These are phyloP conservation scores for Aureobasidium zeae DNA, from an alignment of 2,329 filamentous ascomycete genomes.

Conservation along the genomic window DNA sequence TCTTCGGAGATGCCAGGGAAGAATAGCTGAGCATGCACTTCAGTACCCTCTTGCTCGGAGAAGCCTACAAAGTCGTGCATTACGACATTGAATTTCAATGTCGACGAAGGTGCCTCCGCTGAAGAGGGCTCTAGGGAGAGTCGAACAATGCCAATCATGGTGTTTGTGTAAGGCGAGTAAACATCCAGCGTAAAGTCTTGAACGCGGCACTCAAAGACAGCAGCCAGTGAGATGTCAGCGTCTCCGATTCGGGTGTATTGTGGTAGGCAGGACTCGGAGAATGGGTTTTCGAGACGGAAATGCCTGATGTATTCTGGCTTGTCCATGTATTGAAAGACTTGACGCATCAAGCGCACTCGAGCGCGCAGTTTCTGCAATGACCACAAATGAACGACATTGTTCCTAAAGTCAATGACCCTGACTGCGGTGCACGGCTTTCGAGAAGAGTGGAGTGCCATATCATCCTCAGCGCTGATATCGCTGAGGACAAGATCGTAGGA, in stretches of 20 bases:
- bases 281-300: conserved; percentile 85
- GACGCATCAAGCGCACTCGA: conserved; percentile 82
- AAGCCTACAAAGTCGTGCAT: conserved; percentile 96
- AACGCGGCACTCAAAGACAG: conserved; percentile 88
- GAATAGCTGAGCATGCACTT: conserved; percentile 95
- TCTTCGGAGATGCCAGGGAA: conserved; percentile 80
- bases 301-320: conserved; percentile 91
- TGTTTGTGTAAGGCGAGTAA: conserved; percentile 82
- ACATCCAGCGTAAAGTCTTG: conserved; percentile 92
- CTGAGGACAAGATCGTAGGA: conserved; percentile 96
- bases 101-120: conserved; percentile 82
- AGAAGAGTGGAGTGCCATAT: conserved; percentile 58
- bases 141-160: conserved; percentile 81
- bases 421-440: conserved; percentile 86
- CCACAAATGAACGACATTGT: conserved; percentile 82
- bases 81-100: conserved; percentile 94
- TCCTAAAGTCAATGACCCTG: conserved; percentile 82
- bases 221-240: conserved; percentile 80
- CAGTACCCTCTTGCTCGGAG: conserved; percentile 86
- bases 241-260: conserved; percentile 90
- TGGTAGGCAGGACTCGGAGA: conserved; percentile 80
- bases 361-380: conserved; percentile 86
- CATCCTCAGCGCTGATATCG: conserved; percentile 75
- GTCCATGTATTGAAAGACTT: conserved; percentile 93
- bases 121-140: conserved; percentile 88